Evolutionary conservation across 2,329 filamentous ascomycete species (phyloP).

Genomic region (Epichloe uncinata): DNA sequence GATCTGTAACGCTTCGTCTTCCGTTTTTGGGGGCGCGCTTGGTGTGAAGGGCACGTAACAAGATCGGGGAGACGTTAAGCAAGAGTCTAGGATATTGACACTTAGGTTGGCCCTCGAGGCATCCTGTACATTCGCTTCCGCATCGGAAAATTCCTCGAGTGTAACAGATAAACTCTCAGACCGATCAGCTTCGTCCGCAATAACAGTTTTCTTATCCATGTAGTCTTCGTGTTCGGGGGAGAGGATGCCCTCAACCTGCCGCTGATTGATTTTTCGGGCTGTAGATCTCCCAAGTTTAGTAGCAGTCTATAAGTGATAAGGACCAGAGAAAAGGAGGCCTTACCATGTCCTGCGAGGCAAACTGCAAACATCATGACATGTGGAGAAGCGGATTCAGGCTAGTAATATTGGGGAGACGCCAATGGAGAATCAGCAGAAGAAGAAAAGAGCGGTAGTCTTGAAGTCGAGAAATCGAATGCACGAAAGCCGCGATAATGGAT

Average conservation of each 20-base stretch:
- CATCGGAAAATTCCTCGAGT: not conserved
- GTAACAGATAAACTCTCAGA: not conserved
- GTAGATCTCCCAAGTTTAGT: not conserved
- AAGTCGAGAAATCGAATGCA: too few species aligned
- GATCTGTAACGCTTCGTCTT: slow-evolving; percentile 5
- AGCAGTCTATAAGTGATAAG: not conserved
- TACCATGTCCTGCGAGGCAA: not conserved
- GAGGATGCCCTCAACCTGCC: not conserved
- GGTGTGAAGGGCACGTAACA: not conserved
- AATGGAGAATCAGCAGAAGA: not conserved
- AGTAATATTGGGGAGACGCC: not conserved
- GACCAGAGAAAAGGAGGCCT: not conserved
- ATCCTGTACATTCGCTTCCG: not conserved
- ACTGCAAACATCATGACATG: not conserved
- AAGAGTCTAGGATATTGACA: not conserved
- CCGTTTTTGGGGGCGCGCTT: not conserved
- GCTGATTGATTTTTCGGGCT: not conserved
- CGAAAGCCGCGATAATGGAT: too few species aligned
- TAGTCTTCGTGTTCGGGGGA: not conserved
- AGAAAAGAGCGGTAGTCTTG: too few species aligned
- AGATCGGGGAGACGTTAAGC: not conserved
- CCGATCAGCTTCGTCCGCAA: not conserved
- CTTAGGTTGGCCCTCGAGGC: not conserved
- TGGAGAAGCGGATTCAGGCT: slow-evolving; percentile 16
- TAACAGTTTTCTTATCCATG: too few species aligned